Conservation (phyloP, 2,329 filamentous ascomycete species). For the Pseudocercospora musae region DNA sequence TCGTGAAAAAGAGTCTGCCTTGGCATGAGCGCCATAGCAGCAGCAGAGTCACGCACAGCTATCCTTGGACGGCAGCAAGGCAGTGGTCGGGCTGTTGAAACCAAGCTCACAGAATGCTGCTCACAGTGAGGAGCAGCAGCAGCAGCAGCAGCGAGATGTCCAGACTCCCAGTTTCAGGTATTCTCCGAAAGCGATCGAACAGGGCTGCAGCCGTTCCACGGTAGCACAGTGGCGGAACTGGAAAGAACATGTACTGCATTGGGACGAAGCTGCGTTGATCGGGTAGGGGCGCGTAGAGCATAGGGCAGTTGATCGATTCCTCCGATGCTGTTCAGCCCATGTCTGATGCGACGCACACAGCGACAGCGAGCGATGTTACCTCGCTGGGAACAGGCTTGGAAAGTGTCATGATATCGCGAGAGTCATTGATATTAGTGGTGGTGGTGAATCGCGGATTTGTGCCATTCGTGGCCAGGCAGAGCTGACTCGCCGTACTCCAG, state of each 20-base stretch:
- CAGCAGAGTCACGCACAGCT: not conserved
- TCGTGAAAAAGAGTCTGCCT: not conserved
- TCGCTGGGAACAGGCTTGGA: not conserved
- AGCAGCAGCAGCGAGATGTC: not conserved
- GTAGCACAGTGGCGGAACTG: constrained; percentile 6
- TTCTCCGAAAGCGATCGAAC: constrained; percentile 7
- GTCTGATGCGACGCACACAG: not conserved
- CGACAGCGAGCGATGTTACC: not conserved
- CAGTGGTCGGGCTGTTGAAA: not conserved
- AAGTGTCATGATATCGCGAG: not conserved
- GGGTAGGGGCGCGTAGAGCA: not conserved
- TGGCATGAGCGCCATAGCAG: not conserved
- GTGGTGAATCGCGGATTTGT: not conserved
- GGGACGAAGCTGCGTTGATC: constrained; percentile 14
- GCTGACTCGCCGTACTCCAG: not conserved
- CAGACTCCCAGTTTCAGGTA: constrained; percentile 8
- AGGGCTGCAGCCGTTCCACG: constrained; percentile 6
- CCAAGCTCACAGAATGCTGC: not conserved
- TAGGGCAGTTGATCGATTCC: not conserved
- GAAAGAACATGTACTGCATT: constrained; percentile 1
- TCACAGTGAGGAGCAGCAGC: not conserved
- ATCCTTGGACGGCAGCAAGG: not conserved
- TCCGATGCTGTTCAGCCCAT: not conserved
- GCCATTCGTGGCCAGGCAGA: too few species aligned
- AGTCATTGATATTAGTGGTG: not conserved